Evolutionary conservation across 371 early-diverging fungal species (phyloP).

Genomic region (Zopfochytrium polystomum): DNA sequence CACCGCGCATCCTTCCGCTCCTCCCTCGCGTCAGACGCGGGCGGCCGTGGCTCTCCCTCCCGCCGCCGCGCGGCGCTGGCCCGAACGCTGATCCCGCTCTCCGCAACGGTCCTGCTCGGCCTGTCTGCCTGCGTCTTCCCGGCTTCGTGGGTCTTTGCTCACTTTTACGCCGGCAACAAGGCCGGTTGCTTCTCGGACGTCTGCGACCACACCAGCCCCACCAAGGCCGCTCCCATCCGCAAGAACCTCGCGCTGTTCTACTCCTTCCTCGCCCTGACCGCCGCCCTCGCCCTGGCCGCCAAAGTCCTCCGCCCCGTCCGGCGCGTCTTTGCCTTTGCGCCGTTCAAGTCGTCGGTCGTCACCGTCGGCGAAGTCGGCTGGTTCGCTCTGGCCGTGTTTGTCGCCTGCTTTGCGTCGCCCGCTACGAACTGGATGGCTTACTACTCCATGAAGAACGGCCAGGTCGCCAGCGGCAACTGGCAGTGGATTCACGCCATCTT

Average conservation of each 20-base stretch:
- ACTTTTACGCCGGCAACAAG: not conserved
- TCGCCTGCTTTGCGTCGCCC: not conserved
- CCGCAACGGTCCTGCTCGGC: not conserved
- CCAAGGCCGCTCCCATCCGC: not conserved
- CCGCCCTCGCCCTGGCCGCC: not conserved
- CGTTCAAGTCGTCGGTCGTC: not conserved
- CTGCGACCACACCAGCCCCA: constrained; percentile 4
- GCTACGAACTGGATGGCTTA: constrained; percentile 6
- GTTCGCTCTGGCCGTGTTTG: not conserved
- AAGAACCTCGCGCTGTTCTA: constrained; percentile 5
- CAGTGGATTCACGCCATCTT: constrained; percentile 8
- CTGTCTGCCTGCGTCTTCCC: not conserved
- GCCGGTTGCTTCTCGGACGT: not conserved
- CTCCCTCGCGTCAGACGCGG: too few relatives aligned
- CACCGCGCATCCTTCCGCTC: too few relatives aligned
- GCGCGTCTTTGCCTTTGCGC: not conserved
- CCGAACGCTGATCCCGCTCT: too few relatives aligned
- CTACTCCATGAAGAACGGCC: not conserved
- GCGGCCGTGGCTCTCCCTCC: too few relatives aligned
- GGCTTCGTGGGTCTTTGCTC: not conserved
- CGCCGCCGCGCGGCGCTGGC: too few relatives aligned
- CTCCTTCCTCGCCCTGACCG: constrained; percentile 12
- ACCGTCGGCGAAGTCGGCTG: constrained; percentile 1
- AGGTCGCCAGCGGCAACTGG: not conserved
- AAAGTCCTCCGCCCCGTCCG: not conserved